These are phyloP conservation scores for Chrysoporthe cubensis DNA, from an alignment of 2,329 filamentous ascomycete genomes.

Conservation along the genomic window DNA sequence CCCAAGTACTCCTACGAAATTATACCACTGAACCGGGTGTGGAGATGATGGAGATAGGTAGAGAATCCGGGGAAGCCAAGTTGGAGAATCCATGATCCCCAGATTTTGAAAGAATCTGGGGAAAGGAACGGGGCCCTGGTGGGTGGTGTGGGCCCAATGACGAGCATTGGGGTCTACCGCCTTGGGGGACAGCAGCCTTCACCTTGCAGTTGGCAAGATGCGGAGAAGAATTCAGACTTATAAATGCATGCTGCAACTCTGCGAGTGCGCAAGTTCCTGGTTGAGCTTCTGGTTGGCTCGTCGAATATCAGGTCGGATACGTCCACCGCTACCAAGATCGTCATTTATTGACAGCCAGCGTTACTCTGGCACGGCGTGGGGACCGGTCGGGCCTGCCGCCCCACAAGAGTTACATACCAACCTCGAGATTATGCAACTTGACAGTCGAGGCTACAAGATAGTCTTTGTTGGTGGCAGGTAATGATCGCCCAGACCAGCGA, in stretches of 20 bases:
- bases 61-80: not conserved
- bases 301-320: not conserved
- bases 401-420: not conserved
- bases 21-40: not conserved
- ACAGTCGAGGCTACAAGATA: not conserved
- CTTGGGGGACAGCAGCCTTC: not conserved
- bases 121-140: constrained; percentile 2
- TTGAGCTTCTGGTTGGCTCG: not conserved
- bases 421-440: not conserved
- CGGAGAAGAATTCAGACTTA: not conserved
- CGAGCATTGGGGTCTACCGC: constrained; percentile 2
- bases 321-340: not conserved
- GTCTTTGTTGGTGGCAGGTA: not conserved
- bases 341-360: not conserved
- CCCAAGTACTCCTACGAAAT: not conserved
- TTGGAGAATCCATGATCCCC: constrained; percentile 8
- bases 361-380: not conserved
- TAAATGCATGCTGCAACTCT: not conserved
- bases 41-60: not conserved
- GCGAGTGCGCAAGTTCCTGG: not conserved
- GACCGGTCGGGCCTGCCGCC: not conserved
- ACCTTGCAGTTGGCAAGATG: not conserved
- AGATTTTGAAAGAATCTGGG: constrained; percentile 2
- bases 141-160: constrained; percentile 1
- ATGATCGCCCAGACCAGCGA: not conserved